Base-by-base conservation (phyloP, 805 yeast genomes). In the Ogataea angusta region DNA sequence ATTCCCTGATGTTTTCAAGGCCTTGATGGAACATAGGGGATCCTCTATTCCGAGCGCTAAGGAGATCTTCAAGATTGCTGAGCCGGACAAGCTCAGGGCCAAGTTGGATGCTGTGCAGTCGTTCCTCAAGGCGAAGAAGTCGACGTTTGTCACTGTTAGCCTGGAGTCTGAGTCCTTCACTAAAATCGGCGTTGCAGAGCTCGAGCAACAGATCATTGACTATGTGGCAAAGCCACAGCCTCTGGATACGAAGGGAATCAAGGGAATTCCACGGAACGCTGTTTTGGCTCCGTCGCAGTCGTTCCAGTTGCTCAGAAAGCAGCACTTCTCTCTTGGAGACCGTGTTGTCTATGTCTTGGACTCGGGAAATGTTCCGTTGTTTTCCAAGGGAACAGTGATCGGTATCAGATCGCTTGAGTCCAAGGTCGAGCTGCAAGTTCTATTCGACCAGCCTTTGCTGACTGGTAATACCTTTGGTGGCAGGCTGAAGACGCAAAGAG, bases 331-430 rank as follows among this genome's bases (percentile, higher is more conserved):
- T 21, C 70, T 93, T 16, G 99, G 99, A 53, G 97, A 93, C 57
- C 76, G 99, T 46, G 87, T 93, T 22, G 75, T 85, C 17, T 89
- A 86, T 51, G 85, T 88, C 16, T 83, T 84, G 52, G 85, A 82
- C 52, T 79, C 85, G 17, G 98, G 98, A 37, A 88, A 86, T 56
- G 95, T 90, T 12, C 95, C 96, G 19, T 64, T 82, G 42, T 88
- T 84, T 57, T 74, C 86, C 18, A 84, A 84, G 55, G 99, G 99
- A 60, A 89, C 96, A 1, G 95, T 93, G 40, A 83, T 86, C 36
- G 82, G 85, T 7, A 68, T 75, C 41, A 65, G 64, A 17, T 64
- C 75, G 4, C 69, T 78, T 29, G 87, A 86, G 30, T 72, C 78
- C 25, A 76, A 80, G 51, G 72, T 78, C 25, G 76, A 78, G 8